Evolutionary conservation across 495 filamentous ascomycete species (phyloP).

Genomic region (Tuber melanosporum): DNA sequence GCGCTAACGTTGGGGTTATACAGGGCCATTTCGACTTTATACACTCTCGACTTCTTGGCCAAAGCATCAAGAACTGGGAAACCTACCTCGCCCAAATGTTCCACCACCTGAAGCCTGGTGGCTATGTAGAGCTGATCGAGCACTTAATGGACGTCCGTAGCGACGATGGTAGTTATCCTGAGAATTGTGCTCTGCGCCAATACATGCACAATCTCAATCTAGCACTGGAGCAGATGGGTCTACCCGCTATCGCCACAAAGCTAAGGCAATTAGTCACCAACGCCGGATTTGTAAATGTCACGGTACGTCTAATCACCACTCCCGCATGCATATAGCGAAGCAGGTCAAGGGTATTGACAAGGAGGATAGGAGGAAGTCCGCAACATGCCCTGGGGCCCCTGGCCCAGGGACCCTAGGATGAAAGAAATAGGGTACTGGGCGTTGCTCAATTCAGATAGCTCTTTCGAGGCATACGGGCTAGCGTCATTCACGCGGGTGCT

Average conservation of each 20-base stretch:
- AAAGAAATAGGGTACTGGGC: conserved; percentile 35
- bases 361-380: conserved; percentile 16
- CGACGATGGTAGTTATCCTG: conserved; percentile 28
- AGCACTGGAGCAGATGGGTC: conserved; percentile 20
- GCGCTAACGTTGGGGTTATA: conserved; percentile 48
- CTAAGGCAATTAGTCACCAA: conserved; percentile 11
- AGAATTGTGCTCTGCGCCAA: conserved; percentile 13
- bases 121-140: conserved; percentile 32
- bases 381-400: conserved; percentile 22
- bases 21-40: conserved; percentile 58
- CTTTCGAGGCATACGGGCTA: conserved; percentile 38
- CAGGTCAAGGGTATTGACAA: neutral
- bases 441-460: conserved; percentile 24
- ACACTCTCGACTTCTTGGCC: conserved; percentile 55
- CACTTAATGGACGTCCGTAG: conserved; percentile 15
- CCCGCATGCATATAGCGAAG: neutral
- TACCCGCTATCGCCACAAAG: conserved; percentile 7
- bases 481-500: conserved; percentile 35
- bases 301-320: neutral
- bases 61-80: conserved; percentile 55
- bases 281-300: conserved; percentile 31
- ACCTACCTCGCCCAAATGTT: conserved; percentile 37
- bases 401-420: conserved; percentile 32
- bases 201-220: conserved; percentile 16
- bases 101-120: conserved; percentile 30